phyloP scores from a whole-genome alignment of 1,284 basidiomycete species.

The Cerioporus squamosus region DNA sequence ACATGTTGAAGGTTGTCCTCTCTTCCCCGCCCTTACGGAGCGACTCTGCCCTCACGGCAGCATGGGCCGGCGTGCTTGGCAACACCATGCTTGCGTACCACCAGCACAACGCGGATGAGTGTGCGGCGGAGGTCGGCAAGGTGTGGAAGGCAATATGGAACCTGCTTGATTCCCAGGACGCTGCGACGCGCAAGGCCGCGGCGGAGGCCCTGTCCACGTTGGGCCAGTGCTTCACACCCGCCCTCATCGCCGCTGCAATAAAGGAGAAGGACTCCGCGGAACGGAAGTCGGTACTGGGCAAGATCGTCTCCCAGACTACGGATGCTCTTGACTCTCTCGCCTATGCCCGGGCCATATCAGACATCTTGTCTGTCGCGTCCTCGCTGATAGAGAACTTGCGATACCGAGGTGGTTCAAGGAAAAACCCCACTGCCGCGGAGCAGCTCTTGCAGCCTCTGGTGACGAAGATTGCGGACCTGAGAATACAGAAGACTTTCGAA shows the following conservation, averaged over 20 bases:
- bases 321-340: conserved; percentile 74
- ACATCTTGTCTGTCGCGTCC: conserved; percentile 67
- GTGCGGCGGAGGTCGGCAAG: conserved; percentile 57
- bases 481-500: conserved; percentile 86
- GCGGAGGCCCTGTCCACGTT: conserved; percentile 67
- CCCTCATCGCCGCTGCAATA: conserved; percentile 59
- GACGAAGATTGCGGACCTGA: conserved; percentile 73
- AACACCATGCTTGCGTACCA: conserved; percentile 68
- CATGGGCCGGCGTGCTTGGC: conserved; percentile 78
- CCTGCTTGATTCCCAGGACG: conserved; percentile 69
- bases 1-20: conserved; percentile 75
- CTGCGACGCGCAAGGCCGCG: conserved; percentile 61
- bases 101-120: conserved; percentile 50
- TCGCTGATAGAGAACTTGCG: conserved; percentile 55
- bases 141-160: conserved; percentile 82
- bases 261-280: conserved; percentile 47
- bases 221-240: conserved; percentile 70
- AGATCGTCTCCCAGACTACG: conserved; percentile 64
- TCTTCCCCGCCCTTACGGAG: conserved; percentile 74
- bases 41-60: conserved; percentile 61
- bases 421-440: conserved; percentile 68
- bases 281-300: conserved; percentile 59
- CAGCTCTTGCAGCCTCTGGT: conserved; percentile 77
- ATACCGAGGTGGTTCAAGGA: conserved; percentile 39
- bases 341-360: conserved; percentile 73